Percentiles rank a stretch among this genome's conserved stretches.
Conservation (phyloP, 768 basidiomycete species). For the Lactifluus piperatus region DNA sequence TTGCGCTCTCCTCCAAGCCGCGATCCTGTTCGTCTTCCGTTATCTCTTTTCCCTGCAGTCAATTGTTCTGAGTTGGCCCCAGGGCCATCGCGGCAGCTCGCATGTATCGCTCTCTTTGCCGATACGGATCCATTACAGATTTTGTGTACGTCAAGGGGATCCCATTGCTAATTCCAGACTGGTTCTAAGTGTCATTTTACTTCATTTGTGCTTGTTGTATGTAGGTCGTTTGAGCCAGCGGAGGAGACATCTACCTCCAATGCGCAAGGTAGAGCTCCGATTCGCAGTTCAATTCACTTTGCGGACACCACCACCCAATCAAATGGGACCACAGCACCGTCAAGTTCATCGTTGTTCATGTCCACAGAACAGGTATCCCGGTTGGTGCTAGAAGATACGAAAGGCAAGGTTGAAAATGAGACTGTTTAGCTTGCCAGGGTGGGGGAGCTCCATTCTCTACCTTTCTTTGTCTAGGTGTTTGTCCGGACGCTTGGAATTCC, state of each 20-base stretch:
- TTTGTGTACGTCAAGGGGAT: not conserved
- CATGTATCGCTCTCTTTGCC: not conserved
- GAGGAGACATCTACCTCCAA: not conserved
- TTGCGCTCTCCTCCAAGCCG: not conserved
- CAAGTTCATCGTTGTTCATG: not conserved
- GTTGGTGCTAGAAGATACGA: no score
- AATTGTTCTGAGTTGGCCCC: not conserved
- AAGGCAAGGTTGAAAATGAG: no score
- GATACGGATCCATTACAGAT: not conserved
- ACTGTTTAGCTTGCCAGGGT: no score
- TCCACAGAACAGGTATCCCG: not conserved
- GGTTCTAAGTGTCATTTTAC: not conserved
- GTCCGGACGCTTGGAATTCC: no score
- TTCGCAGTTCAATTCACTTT: not conserved
- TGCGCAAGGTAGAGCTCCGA: not conserved
- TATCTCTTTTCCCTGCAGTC: not conserved
- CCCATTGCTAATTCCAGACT: not conserved
- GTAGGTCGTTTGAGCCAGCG: not conserved
- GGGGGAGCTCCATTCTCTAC: no score
- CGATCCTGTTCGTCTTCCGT: not conserved
- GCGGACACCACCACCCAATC: not conserved
- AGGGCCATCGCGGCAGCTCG: slow-evolving; percentile 6
- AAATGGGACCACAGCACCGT: not conserved
- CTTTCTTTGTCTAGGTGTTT: no score
- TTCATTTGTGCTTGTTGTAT: not conserved